Base-by-base conservation (phyloP, 495 filamentous ascomycete species). In the Articulospora tetracladia region DNA sequence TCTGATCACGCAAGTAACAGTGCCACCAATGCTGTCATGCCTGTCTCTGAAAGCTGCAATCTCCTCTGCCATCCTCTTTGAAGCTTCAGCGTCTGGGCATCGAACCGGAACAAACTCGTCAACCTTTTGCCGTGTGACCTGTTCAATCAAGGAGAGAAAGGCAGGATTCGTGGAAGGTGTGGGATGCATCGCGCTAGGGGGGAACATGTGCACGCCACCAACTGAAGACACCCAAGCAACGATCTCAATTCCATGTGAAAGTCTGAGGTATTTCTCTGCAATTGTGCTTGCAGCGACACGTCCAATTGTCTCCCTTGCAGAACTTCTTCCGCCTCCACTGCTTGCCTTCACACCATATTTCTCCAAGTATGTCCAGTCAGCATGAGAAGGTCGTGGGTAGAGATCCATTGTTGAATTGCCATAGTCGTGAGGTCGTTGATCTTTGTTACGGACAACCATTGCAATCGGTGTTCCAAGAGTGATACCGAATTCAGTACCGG, bases 261-360 rank as follows among this genome's bases (percentile, higher is more conserved):
- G 74, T 55, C 75, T 76, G 11, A 98, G 81, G 76, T 94, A 97
- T 69, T 97, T 96, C 74, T 98, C 94, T 26, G 92, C 92, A 70
- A 98, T 91, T 48, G 92, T 87, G 55, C 94, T 93, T n/a, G 94
- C 93, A 24, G 93, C 92, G 26, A 98, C 94, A 61, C 94, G 85
- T 32, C 92, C 79, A 66, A 98, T 97, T 11, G 94, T 98, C 81
- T 98, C 94, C 55, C 94, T 81, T 19, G 94, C 94, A 70, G 87
- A 92, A 73, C 90, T 94, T 62, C 95, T 83, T 25, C 94, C 95
- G 62, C 94, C 94, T 59, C 94, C 94, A 61, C 88, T 92, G 73
- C 86, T 90, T 6, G 95, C 92, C 78, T 96, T 94, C 56, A 98
- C 88, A 12, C 94, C 94, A 66, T 98, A 98, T 74, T 98, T 98